Percentiles rank a stretch among this genome's conserved stretches.
Conservation (phyloP, 345 rosid species). For the Populus alba region DNA sequence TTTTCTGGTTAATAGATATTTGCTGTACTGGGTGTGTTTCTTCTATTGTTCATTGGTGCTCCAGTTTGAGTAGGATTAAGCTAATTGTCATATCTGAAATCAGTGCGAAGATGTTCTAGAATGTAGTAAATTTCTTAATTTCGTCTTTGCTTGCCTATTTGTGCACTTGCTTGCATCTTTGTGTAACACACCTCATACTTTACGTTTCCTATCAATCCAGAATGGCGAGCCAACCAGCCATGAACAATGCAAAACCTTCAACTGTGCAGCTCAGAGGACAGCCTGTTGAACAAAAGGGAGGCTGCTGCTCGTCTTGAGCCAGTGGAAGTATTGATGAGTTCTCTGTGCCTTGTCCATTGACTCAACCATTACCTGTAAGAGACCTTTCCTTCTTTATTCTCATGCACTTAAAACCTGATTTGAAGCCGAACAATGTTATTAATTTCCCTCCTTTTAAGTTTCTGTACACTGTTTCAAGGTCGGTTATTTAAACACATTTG, state of each 20-base stretch:
- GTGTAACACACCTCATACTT: not conserved
- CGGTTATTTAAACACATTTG: not conserved
- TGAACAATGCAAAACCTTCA: slow-evolving; percentile 51
- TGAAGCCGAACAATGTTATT: not conserved
- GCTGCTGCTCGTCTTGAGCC: slow-evolving; percentile 59
- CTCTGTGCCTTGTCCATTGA: not conserved
- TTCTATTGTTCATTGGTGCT: not conserved
- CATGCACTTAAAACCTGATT: not conserved
- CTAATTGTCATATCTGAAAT: not conserved
- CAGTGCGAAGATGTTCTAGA: not conserved
- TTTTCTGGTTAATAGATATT: not conserved
- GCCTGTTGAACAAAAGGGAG: slow-evolving; percentile 53
- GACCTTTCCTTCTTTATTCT: not conserved
- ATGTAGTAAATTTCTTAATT: not conserved
- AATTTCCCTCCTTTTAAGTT: not conserved
- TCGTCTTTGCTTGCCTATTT: not conserved
- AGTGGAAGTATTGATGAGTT: not conserved
- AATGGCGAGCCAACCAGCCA: slow-evolving; percentile 68
- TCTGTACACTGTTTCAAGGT: not conserved
- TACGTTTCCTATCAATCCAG: slow-evolving; percentile 19
- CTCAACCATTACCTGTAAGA: not conserved
- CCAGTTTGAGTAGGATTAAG: not conserved
- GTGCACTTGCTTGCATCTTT: not conserved
- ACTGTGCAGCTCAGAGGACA: slow-evolving; percentile 61
- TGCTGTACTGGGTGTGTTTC: not conserved